Evolutionary conservation across 169 alveolate genomes (phyloP).

Genomic region (Ichthyophthirius multifiliis): DNA sequence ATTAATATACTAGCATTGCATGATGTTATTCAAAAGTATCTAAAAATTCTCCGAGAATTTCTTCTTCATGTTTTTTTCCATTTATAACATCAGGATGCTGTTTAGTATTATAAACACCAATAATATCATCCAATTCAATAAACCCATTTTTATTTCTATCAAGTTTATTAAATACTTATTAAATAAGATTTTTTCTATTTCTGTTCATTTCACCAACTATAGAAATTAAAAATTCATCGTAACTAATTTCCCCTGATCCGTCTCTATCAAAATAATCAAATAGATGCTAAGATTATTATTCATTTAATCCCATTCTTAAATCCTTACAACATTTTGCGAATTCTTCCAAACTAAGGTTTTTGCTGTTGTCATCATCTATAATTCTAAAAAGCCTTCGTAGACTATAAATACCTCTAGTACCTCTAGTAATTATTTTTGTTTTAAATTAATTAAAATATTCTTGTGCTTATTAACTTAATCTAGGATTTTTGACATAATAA

Average conservation of each 20-base stretch:
- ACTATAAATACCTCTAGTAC: conserved; percentile 69
- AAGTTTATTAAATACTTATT: conserved; percentile 56
- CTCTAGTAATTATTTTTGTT: conserved; percentile 53
- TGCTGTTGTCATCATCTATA: conserved; percentile 61
- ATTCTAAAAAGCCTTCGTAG: conserved; percentile 55
- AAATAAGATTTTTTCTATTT: conserved; percentile 55
- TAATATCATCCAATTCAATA: conserved; percentile 56
- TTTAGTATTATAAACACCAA: conserved; percentile 54
- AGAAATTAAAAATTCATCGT: conserved; percentile 69
- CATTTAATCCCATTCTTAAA: conserved; percentile 34
- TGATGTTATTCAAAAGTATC: conserved; percentile 75
- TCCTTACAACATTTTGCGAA: conserved; percentile 50
- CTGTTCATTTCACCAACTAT: conserved; percentile 72
- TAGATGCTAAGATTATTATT: conserved; percentile 41
- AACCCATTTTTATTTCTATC: conserved; percentile 57
- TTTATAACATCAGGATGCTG: conserved; percentile 77
- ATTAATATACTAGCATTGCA: background rate
- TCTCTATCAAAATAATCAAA: conserved; percentile 63
- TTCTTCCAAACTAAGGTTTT: conserved; percentile 31
- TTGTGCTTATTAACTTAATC: too few relatives aligned
- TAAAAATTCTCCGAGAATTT: conserved; percentile 73
- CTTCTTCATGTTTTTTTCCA: conserved; percentile 79
- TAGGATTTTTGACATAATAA: too few relatives aligned
- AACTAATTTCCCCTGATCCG: conserved; percentile 50
- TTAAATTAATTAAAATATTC: conserved; percentile 39